Evolutionary conservation across 1,284 basidiomycete species (phyloP), one percentile per base, ranked within the genome.

Genomic region (Prillingera fragicola): DNA sequence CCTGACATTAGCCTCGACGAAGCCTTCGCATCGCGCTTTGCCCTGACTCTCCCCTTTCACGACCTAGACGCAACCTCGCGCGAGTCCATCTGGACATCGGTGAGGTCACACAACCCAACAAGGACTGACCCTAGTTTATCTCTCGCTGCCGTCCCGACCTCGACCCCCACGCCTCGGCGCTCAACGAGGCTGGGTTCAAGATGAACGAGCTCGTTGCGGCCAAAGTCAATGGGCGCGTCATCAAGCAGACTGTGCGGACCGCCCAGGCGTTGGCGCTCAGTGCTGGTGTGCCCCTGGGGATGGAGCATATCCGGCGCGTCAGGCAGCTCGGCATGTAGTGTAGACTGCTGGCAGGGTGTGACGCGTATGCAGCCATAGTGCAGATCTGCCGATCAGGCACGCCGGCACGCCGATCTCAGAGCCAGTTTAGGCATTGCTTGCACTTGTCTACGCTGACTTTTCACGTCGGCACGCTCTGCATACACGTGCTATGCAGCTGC

Each of bases 1-100:
- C n/a, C n/a, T n/a, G n/a, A n/a, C n/a, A n/a, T n/a, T 22, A 55
- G 53, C 14, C 44, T 52, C 24, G 54, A 52, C 47, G 51, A 50
- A 10, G 54, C 54, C 13, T 55, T 55, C 33, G 19, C 52, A 8
- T 52, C 50, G 3, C 46, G 54, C 15, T 55, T 55, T 29, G 47
- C 54, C 8, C 43, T 55, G n/a, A 50, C 52, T 5, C 33, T 55
- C 4, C 41, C 33, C 12, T 55, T 50, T 35, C 41, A 49, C 23
- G 45, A 47, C 24, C 41, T 55, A n/a, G 47, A 55, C 29, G 27
- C 24, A 21, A 21, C 12, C 12, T 47, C 47, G 8, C 31, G 45
- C 9, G 24, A 25, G 23, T 50, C 29, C 4, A 38, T 42, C n/a
- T 52, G 54, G 54, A 33, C 34, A 21, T 24, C 41, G 19, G 40